phyloP scores from a whole-genome alignment of 176 grass and related monocot species.

The Triticum turgidum region DNA sequence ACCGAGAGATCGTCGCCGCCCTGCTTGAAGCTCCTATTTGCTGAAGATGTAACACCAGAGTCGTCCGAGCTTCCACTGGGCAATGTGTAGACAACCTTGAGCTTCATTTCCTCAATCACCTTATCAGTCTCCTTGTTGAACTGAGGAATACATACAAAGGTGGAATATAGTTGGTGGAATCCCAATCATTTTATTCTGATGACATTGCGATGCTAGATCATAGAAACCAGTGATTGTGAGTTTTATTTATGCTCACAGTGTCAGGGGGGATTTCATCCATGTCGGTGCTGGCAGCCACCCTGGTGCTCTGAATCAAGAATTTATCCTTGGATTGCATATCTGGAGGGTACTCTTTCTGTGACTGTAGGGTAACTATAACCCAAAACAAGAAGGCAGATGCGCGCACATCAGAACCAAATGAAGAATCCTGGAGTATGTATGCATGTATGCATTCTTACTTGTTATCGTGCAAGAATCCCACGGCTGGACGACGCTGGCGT shows the following conservation, averaged over 20 bases:
- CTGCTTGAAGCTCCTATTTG: slow-evolving; percentile 37
- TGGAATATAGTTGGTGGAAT: background rate
- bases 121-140: slow-evolving; percentile 91
- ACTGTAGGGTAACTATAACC: slow-evolving; percentile 78
- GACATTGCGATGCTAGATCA: slow-evolving; percentile 1
- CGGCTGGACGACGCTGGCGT: slow-evolving; percentile 80
- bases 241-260: slow-evolving; percentile 49
- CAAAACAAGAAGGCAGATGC: slow-evolving; percentile 19
- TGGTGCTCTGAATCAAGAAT: slow-evolving; percentile 96
- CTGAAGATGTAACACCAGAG: slow-evolving; percentile 61
- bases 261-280: slow-evolving; percentile 88
- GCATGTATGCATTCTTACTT: slow-evolving; percentile 34
- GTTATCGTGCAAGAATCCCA: slow-evolving; percentile 97
- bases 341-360: slow-evolving; percentile 74
- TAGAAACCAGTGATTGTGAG: slow-evolving; percentile 7
- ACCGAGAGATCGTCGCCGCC: slow-evolving; percentile 63
- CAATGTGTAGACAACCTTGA: slow-evolving; percentile 77
- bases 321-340: slow-evolving; percentile 98
- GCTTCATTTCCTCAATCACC: slow-evolving; percentile 93
- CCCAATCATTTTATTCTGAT: slow-evolving; percentile 5
- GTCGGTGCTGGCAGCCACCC: slow-evolving; percentile 65
- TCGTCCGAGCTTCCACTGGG: slow-evolving; percentile 45
- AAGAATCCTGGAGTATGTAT: slow-evolving; percentile 3
- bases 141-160: slow-evolving; percentile 42
- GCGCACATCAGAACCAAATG: slow-evolving; percentile 4